phyloP scores from a whole-genome alignment of 768 basidiomycete genomes.

The Phylloporus sp. region DNA sequence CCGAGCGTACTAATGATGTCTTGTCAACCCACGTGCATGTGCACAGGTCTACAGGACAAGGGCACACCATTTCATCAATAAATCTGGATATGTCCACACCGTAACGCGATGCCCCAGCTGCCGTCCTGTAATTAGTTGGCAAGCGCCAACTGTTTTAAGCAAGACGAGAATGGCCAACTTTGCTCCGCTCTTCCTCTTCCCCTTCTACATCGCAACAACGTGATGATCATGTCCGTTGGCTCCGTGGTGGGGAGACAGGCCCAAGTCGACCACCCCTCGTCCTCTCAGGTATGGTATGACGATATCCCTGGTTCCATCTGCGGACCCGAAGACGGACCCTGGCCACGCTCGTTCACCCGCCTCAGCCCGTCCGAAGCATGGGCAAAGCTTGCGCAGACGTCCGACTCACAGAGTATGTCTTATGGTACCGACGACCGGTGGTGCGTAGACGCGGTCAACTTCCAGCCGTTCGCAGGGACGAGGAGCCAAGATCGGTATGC shows the following conservation, averaged over 20 bases:
- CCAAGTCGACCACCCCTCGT: slow-evolving; percentile 14
- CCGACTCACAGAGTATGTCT: slow-evolving; percentile 44
- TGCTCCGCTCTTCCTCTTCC: slow-evolving; percentile 2
- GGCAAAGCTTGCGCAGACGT: slow-evolving; percentile 45
- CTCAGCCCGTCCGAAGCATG: slow-evolving; percentile 50
- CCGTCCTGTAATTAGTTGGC: slow-evolving; percentile 19
- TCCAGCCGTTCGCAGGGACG: slow-evolving; percentile 54
- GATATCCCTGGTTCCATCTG: slow-evolving; percentile 61
- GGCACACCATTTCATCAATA: slow-evolving; percentile 20
- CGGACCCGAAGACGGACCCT: slow-evolving; percentile 59
- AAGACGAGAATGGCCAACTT: slow-evolving; percentile 3
- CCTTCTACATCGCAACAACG: slow-evolving; percentile 2
- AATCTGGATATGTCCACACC: slow-evolving; percentile 18
- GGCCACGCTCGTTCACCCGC: slow-evolving; percentile 55
- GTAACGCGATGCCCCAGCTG: slow-evolving; percentile 15
- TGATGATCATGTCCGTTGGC: slow-evolving; percentile 17
- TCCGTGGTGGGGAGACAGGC: slow-evolving; percentile 11
- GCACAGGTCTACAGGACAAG: slow-evolving; percentile 21
- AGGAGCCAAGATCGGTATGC: slow-evolving; percentile 63
- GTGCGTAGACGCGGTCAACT: slow-evolving; percentile 59
- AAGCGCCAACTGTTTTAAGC: slow-evolving; percentile 31
- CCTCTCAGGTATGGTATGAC: slow-evolving; percentile 47
- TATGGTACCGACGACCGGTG: slow-evolving; percentile 35
- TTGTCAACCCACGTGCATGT: slow-evolving; percentile 24
- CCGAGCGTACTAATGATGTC: slow-evolving; percentile 1